phyloP scores from a whole-genome alignment of 1,284 basidiomycete genomes.

The Papiliotrema flavescens region DNA sequence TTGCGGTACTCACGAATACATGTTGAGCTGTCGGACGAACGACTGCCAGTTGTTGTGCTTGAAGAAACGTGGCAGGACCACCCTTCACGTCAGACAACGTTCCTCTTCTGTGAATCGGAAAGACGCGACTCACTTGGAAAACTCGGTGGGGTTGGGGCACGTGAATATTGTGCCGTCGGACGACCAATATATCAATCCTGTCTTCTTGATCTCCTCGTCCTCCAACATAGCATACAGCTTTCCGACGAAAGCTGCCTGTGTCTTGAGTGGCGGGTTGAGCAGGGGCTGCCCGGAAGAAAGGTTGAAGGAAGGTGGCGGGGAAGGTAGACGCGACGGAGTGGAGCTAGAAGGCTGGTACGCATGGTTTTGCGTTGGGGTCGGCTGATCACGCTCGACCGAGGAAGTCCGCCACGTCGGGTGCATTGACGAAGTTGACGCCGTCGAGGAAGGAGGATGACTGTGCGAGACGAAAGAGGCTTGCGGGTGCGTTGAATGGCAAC shows the following conservation, averaged over 20 bases:
- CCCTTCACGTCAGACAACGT: slow-evolving; percentile 15
- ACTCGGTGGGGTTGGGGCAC: slow-evolving; percentile 49
- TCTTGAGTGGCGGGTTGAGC: slow-evolving; percentile 38
- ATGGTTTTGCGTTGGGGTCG: not conserved
- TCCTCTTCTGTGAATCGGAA: too few species aligned
- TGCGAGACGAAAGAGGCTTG: not conserved
- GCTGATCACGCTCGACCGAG: not conserved
- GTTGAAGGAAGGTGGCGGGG: slow-evolving; percentile 23
- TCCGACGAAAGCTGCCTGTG: slow-evolving; percentile 48
- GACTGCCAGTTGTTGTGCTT: slow-evolving; percentile 53
- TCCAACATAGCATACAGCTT: slow-evolving; percentile 51
- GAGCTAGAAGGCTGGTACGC: slow-evolving; percentile 9
- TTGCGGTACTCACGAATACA: slow-evolving; percentile 48
- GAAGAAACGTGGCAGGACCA: slow-evolving; percentile 50
- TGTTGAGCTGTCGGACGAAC: slow-evolving; percentile 51
- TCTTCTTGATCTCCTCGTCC: slow-evolving; percentile 41
- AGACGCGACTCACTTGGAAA: slow-evolving; percentile 40
- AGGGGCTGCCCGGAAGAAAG: slow-evolving; percentile 31
- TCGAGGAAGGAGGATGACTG: not conserved
- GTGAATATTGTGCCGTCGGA: slow-evolving; percentile 48
- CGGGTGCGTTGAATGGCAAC: not conserved
- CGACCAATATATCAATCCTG: slow-evolving; percentile 47
- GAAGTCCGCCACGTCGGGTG: slow-evolving; percentile 2
- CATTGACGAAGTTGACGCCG: not conserved
- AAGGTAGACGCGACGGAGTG: slow-evolving; percentile 13